A percentile compares a stretch with the other conserved stretches of the same genome.
Conservation (phyloP, 169 alveolate genomes). For the Plasmodium fragile region DNA sequence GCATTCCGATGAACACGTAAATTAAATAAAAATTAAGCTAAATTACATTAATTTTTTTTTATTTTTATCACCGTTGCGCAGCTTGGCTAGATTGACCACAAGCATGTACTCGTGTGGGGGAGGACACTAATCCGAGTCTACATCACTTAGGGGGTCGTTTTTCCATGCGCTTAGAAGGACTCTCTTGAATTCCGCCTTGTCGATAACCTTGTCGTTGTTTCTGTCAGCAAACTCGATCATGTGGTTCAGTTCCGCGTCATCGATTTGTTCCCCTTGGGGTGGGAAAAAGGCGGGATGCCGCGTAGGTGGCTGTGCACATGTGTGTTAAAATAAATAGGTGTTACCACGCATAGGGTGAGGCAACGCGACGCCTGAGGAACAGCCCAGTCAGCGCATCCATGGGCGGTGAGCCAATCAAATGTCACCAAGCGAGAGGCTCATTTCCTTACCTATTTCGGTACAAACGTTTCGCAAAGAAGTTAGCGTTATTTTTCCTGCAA, state of each 20-base stretch:
- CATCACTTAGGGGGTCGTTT: slow-evolving; percentile 64
- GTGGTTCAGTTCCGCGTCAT: slow-evolving; percentile 28
- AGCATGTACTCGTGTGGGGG: neutral
- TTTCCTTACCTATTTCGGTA: slow-evolving; percentile 23
- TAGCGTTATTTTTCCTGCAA: slow-evolving; percentile 45
- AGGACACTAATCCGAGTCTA: slow-evolving; percentile 42
- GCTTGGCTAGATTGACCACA: neutral
- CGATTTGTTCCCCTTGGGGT: slow-evolving; percentile 41
- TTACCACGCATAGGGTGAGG: neutral
- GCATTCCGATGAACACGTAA: neutral
- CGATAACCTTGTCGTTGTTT: slow-evolving; percentile 62
- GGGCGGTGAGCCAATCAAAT: neutral
- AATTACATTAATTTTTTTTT: neutral
- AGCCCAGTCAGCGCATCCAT: neutral
- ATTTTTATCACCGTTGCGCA: neutral
- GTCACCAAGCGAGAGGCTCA: neutral
- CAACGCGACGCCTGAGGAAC: neutral
- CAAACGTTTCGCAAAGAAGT: slow-evolving; percentile 36
- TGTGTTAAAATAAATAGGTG: neutral
- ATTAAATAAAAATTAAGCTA: no score
- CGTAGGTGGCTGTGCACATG: neutral
- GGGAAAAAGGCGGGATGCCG: neutral
- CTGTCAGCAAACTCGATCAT: slow-evolving; percentile 73
- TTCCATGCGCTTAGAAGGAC: slow-evolving; percentile 40
- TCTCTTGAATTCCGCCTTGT: slow-evolving; percentile 44